These are phyloP conservation scores for Helotiales sp. DNA, from an alignment of 2,329 filamentous ascomycete species.

Conservation along the genomic window DNA sequence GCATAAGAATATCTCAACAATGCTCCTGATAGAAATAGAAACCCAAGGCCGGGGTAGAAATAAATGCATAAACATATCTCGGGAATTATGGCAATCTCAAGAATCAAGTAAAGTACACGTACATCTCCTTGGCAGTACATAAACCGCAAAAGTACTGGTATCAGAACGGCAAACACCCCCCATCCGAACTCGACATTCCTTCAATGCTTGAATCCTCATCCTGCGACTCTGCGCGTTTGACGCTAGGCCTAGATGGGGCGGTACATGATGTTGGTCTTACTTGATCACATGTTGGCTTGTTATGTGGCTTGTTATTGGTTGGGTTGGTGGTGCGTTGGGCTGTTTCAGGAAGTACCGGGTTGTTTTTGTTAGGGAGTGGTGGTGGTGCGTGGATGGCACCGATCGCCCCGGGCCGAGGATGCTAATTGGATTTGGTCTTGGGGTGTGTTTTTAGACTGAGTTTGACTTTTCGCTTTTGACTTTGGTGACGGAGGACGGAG, in stretches of 20 bases:
- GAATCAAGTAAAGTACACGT: neutral
- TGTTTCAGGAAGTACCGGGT: constrained; percentile 4
- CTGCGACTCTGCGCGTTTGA: neutral
- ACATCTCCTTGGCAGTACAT: too few species aligned
- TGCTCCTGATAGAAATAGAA: neutral
- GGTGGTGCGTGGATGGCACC: neutral
- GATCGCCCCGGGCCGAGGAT: constrained; percentile 1
- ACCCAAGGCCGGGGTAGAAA: neutral
- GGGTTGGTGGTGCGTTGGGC: constrained; percentile 3
- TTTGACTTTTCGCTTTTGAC: neutral
- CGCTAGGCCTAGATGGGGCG: neutral
- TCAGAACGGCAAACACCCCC: too few species aligned
- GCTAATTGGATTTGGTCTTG: neutral
- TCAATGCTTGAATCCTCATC: neutral
- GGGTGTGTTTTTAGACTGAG: neutral
- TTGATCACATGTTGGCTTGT: neutral
- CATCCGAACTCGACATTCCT: neutral
- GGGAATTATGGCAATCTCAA: neutral
- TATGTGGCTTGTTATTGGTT: neutral
- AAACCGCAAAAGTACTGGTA: too few species aligned
- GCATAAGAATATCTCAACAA: too few species aligned
- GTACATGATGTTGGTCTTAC: neutral
- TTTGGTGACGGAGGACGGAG: neutral
- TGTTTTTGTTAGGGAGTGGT: neutral
- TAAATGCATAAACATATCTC: neutral